Evolutionary conservation across 495 filamentous ascomycete species (phyloP).

Genomic region (Darksidea phi): DNA sequence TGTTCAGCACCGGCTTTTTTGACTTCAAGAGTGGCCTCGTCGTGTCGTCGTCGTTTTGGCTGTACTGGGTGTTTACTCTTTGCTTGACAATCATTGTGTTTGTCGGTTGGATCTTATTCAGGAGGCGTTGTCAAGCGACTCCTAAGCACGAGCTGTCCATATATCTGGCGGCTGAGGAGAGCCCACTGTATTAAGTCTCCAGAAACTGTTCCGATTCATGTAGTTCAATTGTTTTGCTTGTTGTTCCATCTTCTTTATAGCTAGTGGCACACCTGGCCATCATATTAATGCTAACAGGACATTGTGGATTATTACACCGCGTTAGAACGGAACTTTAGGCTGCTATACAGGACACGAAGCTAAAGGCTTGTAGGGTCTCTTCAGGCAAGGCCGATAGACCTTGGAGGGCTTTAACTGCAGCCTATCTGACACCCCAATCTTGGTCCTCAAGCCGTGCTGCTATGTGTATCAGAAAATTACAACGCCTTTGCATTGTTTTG

Average conservation of each 20-base stretch:
- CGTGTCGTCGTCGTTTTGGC: background rate
- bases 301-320: too few species aligned
- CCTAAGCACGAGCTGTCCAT: background rate
- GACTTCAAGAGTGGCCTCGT: background rate
- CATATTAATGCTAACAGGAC: too few species aligned
- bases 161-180: background rate
- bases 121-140: background rate
- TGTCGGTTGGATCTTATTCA: background rate
- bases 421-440: too few species aligned
- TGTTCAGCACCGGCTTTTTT: background rate
- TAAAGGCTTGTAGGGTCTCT: too few species aligned
- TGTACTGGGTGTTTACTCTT: background rate
- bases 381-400: too few species aligned
- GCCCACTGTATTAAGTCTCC: background rate
- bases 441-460: too few species aligned
- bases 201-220: background rate
- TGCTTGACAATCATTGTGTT: background rate
- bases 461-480: too few species aligned
- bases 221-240: slow-evolving; percentile 1
- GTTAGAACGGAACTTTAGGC: too few species aligned
- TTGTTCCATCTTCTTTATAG: background rate
- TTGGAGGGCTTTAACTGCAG: too few species aligned
- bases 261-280: background rate
- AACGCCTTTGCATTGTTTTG: too few species aligned
- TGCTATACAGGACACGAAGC: too few species aligned